Percentiles rank a stretch among this genome's conserved stretches.
phyloP scores from a whole-genome alignment of 805 yeast genomes.

The Lipomyces oligophaga region DNA sequence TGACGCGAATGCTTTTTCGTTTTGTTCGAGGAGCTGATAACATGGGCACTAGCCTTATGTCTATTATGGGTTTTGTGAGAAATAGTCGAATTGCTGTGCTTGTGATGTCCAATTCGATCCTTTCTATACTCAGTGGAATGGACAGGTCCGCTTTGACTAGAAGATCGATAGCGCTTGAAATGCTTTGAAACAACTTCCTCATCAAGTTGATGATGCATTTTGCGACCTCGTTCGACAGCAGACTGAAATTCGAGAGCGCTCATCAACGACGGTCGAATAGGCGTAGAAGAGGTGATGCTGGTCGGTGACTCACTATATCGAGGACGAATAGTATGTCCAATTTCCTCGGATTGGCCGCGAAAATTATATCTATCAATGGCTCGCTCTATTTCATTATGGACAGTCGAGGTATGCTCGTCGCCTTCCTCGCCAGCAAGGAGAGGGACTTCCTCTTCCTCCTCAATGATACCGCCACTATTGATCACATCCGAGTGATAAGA shows the following conservation, averaged over 20 bases:
- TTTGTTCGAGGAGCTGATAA: neutral
- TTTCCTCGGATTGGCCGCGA: conserved; percentile 3
- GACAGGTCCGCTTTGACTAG: conserved; percentile 6
- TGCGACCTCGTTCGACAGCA: conserved; percentile 27
- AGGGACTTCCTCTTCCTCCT: conserved; percentile 14
- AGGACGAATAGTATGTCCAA: neutral
- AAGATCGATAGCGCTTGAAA: conserved; percentile 7
- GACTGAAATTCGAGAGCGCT: conserved; percentile 42
- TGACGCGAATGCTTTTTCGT: neutral
- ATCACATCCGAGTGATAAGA: conserved; percentile 17
- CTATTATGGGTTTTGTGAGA: neutral
- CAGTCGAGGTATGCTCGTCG: neutral
- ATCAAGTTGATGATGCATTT: neutral
- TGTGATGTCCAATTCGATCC: neutral
- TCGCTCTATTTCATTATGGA: conserved; percentile 12
- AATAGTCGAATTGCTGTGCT: neutral
- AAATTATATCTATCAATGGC: conserved; percentile 10
- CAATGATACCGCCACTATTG: conserved; percentile 7
- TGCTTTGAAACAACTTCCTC: conserved; percentile 6
- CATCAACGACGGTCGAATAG: conserved; percentile 40
- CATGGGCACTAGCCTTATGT: neutral
- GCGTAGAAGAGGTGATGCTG: conserved; percentile 20
- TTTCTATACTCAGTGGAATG: neutral
- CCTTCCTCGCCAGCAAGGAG: conserved; percentile 2
- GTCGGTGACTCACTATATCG: conserved; percentile 14